These are phyloP conservation scores for Solanum pinnatisectum DNA, from an alignment of 257 asterid species.

Conservation along the genomic window DNA sequence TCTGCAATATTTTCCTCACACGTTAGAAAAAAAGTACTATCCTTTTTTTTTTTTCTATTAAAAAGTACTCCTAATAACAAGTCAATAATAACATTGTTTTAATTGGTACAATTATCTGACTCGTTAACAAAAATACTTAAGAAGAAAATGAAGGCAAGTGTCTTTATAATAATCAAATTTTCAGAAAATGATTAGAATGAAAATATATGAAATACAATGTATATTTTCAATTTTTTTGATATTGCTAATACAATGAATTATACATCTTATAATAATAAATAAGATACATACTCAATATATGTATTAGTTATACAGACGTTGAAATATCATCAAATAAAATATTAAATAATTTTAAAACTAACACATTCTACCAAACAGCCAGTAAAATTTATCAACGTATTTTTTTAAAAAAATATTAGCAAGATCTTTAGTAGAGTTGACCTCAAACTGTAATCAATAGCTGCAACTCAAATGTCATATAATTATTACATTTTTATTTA, in stretches of 20 bases:
- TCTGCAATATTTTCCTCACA: neutral
- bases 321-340: neutral
- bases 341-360: neutral
- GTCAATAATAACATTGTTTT: neutral
- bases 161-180: neutral
- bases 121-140: neutral
- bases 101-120: neutral
- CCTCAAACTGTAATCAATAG: neutral
- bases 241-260: neutral
- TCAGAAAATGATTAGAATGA: too few species aligned
- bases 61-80: neutral
- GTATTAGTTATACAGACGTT: neutral
- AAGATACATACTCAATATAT: too few species aligned
- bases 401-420: fast-evolving
- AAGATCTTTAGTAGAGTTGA: neutral
- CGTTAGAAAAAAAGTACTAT: neutral
- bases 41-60: neutral
- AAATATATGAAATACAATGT: too few species aligned
- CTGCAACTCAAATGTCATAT: neutral
- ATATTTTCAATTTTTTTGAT: too few species aligned
- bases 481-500: neutral
- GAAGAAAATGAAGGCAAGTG: neutral
- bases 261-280: too few species aligned
- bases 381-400: neutral
- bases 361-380: neutral